These are phyloP conservation scores for Pholiota conissans DNA, from an alignment of 768 basidiomycete genomes.

Conservation along the genomic window DNA sequence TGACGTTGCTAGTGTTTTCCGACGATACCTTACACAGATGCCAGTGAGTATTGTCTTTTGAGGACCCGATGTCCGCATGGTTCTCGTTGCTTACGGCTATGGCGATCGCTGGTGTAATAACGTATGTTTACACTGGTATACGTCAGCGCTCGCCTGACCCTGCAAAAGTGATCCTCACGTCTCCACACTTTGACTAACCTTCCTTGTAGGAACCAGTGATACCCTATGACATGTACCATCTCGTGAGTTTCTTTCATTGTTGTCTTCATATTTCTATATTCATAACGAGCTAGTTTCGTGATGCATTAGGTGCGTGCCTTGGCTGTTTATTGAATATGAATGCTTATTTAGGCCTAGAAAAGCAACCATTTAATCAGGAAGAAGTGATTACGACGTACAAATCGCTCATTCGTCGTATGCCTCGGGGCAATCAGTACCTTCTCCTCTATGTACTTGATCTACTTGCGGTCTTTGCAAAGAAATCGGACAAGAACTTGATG, in stretches of 20 bases:
- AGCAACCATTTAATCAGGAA: slow-evolving; percentile 66
- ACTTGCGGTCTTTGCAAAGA: slow-evolving; percentile 90
- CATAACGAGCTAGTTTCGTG: slow-evolving; percentile 61
- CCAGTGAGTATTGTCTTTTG: slow-evolving; percentile 60
- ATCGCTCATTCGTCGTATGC: slow-evolving; percentile 79
- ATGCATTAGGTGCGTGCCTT: slow-evolving; percentile 52
- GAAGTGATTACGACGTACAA: slow-evolving; percentile 81
- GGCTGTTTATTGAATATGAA: slow-evolving; percentile 13
- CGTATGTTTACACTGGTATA: not conserved
- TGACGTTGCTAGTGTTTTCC: slow-evolving; percentile 95
- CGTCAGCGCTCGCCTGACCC: not conserved
- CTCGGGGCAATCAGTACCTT: slow-evolving; percentile 91
- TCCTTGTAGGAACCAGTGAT: slow-evolving; percentile 84
- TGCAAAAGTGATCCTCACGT: slow-evolving; percentile 1
- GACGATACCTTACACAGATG: slow-evolving; percentile 95
- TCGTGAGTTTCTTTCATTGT: slow-evolving; percentile 50
- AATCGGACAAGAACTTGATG: slow-evolving; percentile 93
- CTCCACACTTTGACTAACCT: slow-evolving; percentile 7
- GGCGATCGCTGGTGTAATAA: not conserved
- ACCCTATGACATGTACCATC: slow-evolving; percentile 85
- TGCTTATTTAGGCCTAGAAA: slow-evolving; percentile 42
- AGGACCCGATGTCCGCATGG: not conserved
- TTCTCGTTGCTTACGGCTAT: not conserved
- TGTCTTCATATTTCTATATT: slow-evolving; percentile 5
- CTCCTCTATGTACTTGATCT: slow-evolving; percentile 96